Evolutionary conservation across 805 yeast species (phyloP), one percentile per base, ranked within the genome.

Genomic region (Myxozyma neotropica): DNA sequence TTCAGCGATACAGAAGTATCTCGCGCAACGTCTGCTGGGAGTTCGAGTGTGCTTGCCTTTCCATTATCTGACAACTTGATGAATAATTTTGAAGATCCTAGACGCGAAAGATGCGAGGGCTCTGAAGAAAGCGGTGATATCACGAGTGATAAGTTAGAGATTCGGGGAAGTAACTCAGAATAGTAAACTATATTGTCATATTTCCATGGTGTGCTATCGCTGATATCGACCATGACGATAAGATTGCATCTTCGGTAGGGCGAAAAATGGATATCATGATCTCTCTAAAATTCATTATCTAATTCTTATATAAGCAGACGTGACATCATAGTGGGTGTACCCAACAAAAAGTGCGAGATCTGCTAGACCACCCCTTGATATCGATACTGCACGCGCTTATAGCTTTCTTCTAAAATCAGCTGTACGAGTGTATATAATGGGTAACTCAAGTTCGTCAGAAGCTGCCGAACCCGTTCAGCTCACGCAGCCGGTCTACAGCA

Each of bases 81-180:
- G 45, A 57, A 59, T 13, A 59, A 13, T 38, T 35, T 44, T 43
- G 61, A 42, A 4, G 50, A 43, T 24, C 55, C 54, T 2, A 59
- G 55, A 13, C 55, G 52, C 12, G 57, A 29, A 26, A 59, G 38
- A 23, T 52, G 52, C 6, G 44, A 27, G 6, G 64, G 64, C 6
- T 8, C n/a, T n/a, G 44, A 13, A 8, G n/a, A 6, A 6, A 53
- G 35, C 4, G 63, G 64, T 15, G 46, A 51, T 15, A 61, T 31
- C 3, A 58, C 26, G 12, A 58, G 45, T 2, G 66, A 24, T 26
- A 63, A 19, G 1, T 47, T 12, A 3, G 63, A 39, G 10, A 63
- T 51, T 6, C 51, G 40, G 7, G 66, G 67, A 10, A 63, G 47
- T 10, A 46, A 31, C 31, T 63, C 66, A 2, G 62, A 29, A 35